A percentile compares a stretch with the other conserved stretches of the same genome.
Conservation (phyloP, 2,329 filamentous ascomycete species). For the Ceratocystis alfenasii region DNA sequence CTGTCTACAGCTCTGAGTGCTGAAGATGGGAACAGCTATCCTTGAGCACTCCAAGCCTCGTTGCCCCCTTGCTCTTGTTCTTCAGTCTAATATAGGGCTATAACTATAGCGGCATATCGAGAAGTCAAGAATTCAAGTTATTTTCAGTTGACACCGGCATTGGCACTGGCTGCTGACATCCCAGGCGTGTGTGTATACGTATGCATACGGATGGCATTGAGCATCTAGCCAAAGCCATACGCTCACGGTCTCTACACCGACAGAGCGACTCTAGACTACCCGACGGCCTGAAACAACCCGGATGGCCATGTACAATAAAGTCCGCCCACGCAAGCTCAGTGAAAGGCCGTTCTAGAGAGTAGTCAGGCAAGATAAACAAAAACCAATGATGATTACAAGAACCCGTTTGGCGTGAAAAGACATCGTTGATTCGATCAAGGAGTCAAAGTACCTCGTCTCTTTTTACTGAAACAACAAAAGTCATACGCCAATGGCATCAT, state of each 20-base stretch:
- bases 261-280: neutral
- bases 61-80: neutral
- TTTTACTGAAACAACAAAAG: neutral
- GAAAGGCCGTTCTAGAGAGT: too few species aligned
- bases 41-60: neutral
- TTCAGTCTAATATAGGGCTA: neutral
- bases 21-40: neutral
- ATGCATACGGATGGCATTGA: neutral
- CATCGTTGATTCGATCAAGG: neutral
- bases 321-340: too few species aligned
- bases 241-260: too few species aligned
- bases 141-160: neutral
- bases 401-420: neutral
- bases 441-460: neutral
- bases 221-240: neutral
- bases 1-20: neutral
- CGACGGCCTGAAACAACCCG: neutral
- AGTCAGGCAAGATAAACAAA: neutral
- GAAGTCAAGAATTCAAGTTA: neutral
- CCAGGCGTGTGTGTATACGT: neutral
- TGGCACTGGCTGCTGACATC: neutral
- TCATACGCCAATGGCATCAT: conserved; percentile 7
- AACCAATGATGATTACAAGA: neutral
- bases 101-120: neutral
- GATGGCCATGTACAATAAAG: neutral